Base-by-base conservation (phyloP, 208 protist species). In the Balamuthia mandrillaris region DNA sequence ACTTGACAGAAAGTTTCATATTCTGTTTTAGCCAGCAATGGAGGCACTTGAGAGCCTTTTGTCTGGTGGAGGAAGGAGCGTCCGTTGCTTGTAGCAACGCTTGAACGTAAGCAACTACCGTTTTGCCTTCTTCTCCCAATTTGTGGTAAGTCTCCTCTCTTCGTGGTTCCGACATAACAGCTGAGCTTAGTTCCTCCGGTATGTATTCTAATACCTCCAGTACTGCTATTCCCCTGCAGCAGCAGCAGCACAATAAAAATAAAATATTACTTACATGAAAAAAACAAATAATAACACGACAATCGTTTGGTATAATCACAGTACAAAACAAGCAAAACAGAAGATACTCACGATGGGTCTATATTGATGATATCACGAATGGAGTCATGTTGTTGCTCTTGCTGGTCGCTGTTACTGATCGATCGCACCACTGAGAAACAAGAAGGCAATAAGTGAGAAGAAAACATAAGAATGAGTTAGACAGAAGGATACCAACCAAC, bases 121-220 rank as follows among this genome's bases (percentile, higher is more conserved):
- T 78, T 16, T 78, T 47, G 39, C 45, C 68, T 18, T 78, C 68
- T 47, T 56, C 68, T 16, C 68, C 1, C 68, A 78, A 21, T 39
- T 7, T 78, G 1, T 12, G 37, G 44, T 47, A 78, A 33, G 58
- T 24, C 2, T 78, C 68, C 44, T 78, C 68, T 29, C 68, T 78
- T 16, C 27, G 35, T 39, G 61, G n/a, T 47, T 78, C 68, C 5
- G 68, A 78, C 24, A 78, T 78, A 7, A 47, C 68, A 10, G 58
- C 58, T 5, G 68, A 78, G 45, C 58, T 47, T 16, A 78, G 68
- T 37, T 78, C 68, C 31, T 78, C 68, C 10, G 68, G 68, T 58
- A 78, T 78, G 18, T 78, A 47, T 29, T 41, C 68, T 41, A 78
- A 35, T 58, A 78, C 58, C 27, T 78, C 68, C 10, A 47, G 58